These are phyloP conservation scores for Penicillium vulpinum DNA, from an alignment of 2,329 filamentous ascomycete genomes.

Conservation along the genomic window DNA sequence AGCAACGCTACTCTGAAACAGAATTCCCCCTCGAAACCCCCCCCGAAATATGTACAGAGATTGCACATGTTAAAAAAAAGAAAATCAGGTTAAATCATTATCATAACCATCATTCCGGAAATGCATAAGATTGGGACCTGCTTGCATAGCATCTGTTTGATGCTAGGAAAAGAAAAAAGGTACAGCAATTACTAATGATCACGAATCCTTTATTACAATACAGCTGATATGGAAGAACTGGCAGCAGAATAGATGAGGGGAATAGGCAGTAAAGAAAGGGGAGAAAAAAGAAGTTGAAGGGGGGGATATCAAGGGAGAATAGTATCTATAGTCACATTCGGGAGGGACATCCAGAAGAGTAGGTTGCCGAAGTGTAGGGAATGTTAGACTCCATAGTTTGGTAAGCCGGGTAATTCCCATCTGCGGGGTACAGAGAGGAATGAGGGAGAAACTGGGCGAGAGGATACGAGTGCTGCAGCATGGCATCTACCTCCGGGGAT, in stretches of 20 bases:
- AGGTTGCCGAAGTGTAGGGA: constrained; percentile 20
- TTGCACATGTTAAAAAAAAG: not conserved
- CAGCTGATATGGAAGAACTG: not conserved
- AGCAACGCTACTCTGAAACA: constrained; percentile 11
- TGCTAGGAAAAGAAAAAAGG: not conserved
- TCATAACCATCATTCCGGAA: constrained; percentile 1
- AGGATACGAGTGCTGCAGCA: constrained; percentile 24
- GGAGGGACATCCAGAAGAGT: constrained; percentile 21
- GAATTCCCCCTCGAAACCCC: constrained; percentile 9
- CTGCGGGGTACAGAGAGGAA: constrained; percentile 25
- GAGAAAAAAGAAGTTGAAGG: not conserved
- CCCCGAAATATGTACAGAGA: constrained; percentile 18
- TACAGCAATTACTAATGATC: constrained; percentile 1
- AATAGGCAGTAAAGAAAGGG: not conserved
- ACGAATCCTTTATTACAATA: constrained; percentile 13
- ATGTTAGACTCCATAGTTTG: constrained; percentile 19
- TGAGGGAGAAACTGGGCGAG: constrained; percentile 15
- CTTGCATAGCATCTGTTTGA: constrained; percentile 5
- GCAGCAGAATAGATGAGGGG: constrained; percentile 7
- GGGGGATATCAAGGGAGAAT: constrained; percentile 1
- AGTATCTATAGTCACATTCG: constrained; percentile 16
- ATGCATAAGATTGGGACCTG: not conserved
- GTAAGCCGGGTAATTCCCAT: constrained; percentile 16
- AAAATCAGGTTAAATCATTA: not conserved
- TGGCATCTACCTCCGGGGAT: constrained; percentile 21